Evolutionary conservation across 2,329 filamentous ascomycete genomes (phyloP), one percentile per base, ranked within the genome.

Genomic region (Cryphonectria carpinicola): DNA sequence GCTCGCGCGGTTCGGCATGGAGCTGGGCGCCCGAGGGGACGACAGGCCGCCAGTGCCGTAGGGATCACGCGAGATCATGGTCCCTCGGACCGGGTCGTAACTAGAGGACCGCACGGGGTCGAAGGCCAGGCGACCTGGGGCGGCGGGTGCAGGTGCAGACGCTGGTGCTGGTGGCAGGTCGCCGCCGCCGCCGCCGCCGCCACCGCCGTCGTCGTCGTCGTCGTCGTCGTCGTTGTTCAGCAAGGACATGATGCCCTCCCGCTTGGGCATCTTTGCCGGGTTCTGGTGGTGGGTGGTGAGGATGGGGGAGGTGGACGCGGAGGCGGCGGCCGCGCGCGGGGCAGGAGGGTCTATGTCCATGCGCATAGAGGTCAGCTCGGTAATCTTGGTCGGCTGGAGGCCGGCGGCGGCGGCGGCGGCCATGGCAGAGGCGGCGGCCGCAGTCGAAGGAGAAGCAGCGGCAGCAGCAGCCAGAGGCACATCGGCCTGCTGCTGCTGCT

Each of bases 71-170:
- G 85, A 76, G 62, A 87, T 76, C 78, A 91, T 88, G 3, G 88
- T 92, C 76, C 88, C 89, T 58, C 88, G 83, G 65, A 90, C 84
- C 1, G 88, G 88, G 74, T 91, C 89, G 74, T 90, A 91, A 74
- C 87, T 90, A n/a, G 92, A 88, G 7, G 88, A 93, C 63, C 95
- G 89, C 74, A 97, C 94, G 0, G 95, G 95, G 79, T 98, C 95
- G 81, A 96, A 98, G 76, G 92, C 93, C 77, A 94, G 93, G 60
- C 94, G 92, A 76, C 92, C 92, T 19, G 91, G 90, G 65, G 91
- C 84, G 65, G 85, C 82, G 11, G 83, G 72, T 83, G 84, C 65
- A 83, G 82, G 17, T 83, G 82, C 52, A 80, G 78, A 67, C 54
- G 80, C 84, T 61, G 39, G 61, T 3, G 37, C 14, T 37, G 5